These are phyloP conservation scores for Diaporthe sp. DNA, from an alignment of 2,329 filamentous ascomycete genomes.

Conservation along the genomic window DNA sequence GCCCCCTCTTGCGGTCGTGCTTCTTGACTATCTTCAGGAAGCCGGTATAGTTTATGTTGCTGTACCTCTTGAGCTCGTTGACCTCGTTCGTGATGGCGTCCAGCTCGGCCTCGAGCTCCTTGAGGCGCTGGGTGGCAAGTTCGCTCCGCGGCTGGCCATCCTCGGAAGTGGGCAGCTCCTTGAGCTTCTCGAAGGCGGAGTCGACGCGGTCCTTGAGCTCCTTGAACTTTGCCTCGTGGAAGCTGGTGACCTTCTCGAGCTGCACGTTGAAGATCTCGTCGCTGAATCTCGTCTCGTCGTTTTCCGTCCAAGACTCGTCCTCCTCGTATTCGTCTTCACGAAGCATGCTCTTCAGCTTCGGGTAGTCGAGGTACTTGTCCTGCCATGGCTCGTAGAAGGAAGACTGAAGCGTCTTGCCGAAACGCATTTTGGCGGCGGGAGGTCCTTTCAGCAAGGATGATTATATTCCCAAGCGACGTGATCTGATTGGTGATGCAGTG, in stretches of 20 bases:
- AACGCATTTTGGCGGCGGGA: conserved; percentile 77
- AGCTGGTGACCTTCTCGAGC: conserved; percentile 92
- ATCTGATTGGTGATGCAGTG: background rate
- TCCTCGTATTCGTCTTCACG: conserved; percentile 80
- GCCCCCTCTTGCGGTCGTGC: conserved; percentile 93
- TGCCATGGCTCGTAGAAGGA: conserved; percentile 90
- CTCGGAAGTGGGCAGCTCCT: conserved; percentile 80
- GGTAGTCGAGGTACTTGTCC: conserved; percentile 95
- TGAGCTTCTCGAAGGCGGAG: conserved; percentile 76
- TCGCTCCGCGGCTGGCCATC: conserved; percentile 65
- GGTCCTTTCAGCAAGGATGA: conserved; percentile 1
- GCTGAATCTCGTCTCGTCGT: conserved; percentile 93
- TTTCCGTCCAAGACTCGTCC: conserved; percentile 85
- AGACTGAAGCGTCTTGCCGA: conserved; percentile 87
- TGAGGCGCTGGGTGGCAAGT: conserved; percentile 68
- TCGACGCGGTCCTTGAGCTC: conserved; percentile 68
- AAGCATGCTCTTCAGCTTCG: conserved; percentile 90
- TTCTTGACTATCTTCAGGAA: conserved; percentile 99
- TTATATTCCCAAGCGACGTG: background rate
- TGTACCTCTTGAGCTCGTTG: conserved; percentile 94
- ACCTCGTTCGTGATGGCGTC: conserved; percentile 91
- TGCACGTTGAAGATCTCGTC: conserved; percentile 96
- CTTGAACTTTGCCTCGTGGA: conserved; percentile 85
- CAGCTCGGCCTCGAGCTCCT: conserved; percentile 82
- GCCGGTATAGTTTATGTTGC: conserved; percentile 95